Evolutionary conservation across 192 early-diverging fungal species (phyloP), one percentile per base, ranked within the genome.

Genomic region (Podila minutissima): DNA sequence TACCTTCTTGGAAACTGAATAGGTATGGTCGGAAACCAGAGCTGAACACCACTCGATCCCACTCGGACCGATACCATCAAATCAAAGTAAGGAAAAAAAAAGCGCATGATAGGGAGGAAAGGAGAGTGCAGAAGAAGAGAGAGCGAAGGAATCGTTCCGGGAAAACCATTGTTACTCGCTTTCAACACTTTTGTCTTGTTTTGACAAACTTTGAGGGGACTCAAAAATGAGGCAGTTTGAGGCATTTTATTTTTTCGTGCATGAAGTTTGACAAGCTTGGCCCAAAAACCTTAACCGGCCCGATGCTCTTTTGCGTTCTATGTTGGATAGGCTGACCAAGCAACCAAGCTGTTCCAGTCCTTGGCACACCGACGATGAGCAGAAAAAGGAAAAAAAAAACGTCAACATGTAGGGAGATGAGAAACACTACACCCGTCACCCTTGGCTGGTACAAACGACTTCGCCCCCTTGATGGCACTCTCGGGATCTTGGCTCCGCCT

Each of bases 311-410:
- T 46, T 46, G 12, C 41, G 41, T 46, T 46, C 33, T 63, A 58
- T 17, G 20, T 50, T 46, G 29, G 22, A 13, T 35, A 79, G 76
- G 76, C 76, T 5, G 70, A 79, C 61, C 76, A 79, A 64, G 76
- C 76, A 51, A 66, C 69, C 28, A 79, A 79, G 61, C 55, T 79
- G 0, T 79, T 79, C 41, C 70, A 79, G 7, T 72, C 76, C 70
- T 79, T 79, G 76, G 76, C 76, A 59, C 71, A 79, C 37, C 76
- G 76, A 51, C 69, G 76, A 72, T 79, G 61, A 79, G 5, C 11
- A n/a, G 32, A 51, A 32, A 38, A 53, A 26, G 46, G 26, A 19
- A 15, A 46, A 24, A 4, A 35, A 41, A 0, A 63, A 63, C 31
- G 46, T 4, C 0, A 24, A 37, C 5, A 63, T 2, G 1, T 2